Base-by-base conservation (phyloP, 1,284 basidiomycete genomes). In the Grifola frondosa region DNA sequence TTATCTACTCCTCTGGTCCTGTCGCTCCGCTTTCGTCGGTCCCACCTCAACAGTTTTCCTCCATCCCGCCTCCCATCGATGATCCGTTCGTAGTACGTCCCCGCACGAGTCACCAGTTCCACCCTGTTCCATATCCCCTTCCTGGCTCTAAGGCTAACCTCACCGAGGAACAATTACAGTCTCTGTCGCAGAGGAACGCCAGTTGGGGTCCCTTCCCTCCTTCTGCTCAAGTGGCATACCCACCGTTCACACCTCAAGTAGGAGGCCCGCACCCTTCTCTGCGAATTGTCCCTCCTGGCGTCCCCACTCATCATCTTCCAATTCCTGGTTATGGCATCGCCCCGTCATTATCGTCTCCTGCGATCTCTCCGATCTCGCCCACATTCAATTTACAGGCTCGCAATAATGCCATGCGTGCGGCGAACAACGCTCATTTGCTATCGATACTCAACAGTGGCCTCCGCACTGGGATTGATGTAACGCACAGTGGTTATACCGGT, bases 11-110 rank as follows among this genome's bases (percentile, higher is more conserved):
- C n/a, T 64, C 67, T 19, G 37, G 49, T 21, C 51, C 60, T 9
- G 54, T 47, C 16, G 49, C 44, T 34, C 40, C 42, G 19, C 34
- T 23, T 46, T 24, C 50, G 30, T 20, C 40, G 11, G 21, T 30
- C 12, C 47, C 35, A 25, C 36, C 16, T 10, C 39, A 33, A 28
- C 32, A 20, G 22, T 30, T 40, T 37, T 36, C 48, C 33, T 45
- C 39, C 19, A 33, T 33, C 48, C 51, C 35, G 32, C 43, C 38
- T n/a, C 37, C 44, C 29, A 50, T 37, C 49, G 50, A 65, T 40
- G 77, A 78, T 59, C 67, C 73, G 1, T 77, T 78, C 53, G 74
- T 77, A 56, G 69, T 77, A 20, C 74, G 84, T 39, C 75, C 84
- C 11, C 73, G 70, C 45, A 84, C 82, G 5, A 81, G 79, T 53